Conservation (phyloP, 768 basidiomycete species). For the Tricholoma hemisulphureum region DNA sequence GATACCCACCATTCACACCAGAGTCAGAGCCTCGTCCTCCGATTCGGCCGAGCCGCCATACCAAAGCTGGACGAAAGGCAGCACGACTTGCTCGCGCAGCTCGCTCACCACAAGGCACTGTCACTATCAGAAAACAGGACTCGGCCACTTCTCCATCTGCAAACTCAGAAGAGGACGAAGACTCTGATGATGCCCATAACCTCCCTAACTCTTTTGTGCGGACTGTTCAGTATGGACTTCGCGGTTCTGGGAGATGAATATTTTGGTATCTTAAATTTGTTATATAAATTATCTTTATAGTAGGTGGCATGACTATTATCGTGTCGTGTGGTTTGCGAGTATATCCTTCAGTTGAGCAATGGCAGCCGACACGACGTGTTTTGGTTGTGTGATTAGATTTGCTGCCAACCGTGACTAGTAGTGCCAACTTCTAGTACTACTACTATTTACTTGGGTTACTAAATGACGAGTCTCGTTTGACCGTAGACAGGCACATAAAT, state of each 20-base stretch:
- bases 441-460: no score
- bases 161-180: constrained; percentile 7
- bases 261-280: not conserved
- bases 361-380: no score
- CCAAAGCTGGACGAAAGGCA: constrained; percentile 15
- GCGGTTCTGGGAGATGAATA: constrained; percentile 8
- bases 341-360: no score
- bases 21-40: constrained; percentile 12
- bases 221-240: constrained; percentile 20
- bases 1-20: constrained; percentile 14
- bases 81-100: constrained; percentile 7
- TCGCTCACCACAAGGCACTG: not conserved
- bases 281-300: constrained; percentile 11
- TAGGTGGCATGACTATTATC: not conserved
- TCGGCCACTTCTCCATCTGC: not conserved
- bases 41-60: constrained; percentile 2
- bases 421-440: no score
- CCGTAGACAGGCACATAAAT: no score
- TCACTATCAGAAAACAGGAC: not conserved
- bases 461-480: no score
- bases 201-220: constrained; percentile 19
- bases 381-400: no score
- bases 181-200: constrained; percentile 9
- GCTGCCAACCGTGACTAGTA: no score
- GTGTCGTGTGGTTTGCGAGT: no score